Percentiles rank a stretch among this genome's conserved stretches.
Conservation (phyloP, 345 rosid species). For the Camelina neglecta region DNA sequence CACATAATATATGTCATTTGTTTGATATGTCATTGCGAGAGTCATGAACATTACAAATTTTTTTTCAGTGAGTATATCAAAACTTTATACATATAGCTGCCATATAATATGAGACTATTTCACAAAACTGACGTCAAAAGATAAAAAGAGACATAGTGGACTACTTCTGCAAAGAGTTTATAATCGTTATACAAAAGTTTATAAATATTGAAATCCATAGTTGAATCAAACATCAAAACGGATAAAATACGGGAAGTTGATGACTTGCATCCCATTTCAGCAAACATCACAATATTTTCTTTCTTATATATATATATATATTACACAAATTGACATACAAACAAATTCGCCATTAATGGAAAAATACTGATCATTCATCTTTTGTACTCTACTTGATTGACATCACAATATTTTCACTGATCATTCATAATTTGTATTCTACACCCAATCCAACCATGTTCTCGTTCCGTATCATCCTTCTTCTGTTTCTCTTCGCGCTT, state of each 20-base stretch:
- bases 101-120: neutral
- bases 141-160: neutral
- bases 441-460: neutral
- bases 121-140: neutral
- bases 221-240: neutral
- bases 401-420: neutral
- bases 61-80: neutral
- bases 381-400: neutral
- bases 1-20: too few relatives aligned
- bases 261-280: constrained; percentile 24
- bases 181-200: neutral
- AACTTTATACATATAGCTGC: neutral
- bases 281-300: neutral
- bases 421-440: neutral
- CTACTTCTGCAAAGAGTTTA: neutral
- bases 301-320: neutral
- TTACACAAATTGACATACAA: neutral
- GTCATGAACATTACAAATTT: neutral
- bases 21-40: too few relatives aligned
- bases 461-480: constrained; percentile 2
- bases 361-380: neutral
- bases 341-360: neutral
- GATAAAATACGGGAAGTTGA: constrained; percentile 19
- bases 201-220: neutral
- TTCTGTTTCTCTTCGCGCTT: neutral